Evolutionary conservation across 805 yeast species (phyloP), one percentile per base, ranked within the genome.

Genomic region (Nakazawaea anatomiae): DNA sequence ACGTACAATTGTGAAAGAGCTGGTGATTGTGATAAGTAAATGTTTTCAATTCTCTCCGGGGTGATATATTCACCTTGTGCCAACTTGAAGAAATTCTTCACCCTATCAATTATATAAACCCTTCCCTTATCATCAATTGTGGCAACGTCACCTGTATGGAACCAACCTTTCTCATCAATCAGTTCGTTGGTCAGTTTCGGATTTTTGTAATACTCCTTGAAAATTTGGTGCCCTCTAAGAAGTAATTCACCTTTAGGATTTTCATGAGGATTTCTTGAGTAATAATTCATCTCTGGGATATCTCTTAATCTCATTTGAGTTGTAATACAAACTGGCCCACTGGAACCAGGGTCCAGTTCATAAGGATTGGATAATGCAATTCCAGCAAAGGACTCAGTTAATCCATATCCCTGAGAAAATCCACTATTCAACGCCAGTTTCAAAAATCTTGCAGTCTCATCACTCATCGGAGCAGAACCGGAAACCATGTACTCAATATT

Each of bases 381-480:
- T 4, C 83, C 85, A 1, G 85, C 87, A 58, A 82, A 76, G 12
- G 83, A 72, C 63, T 83, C 89, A 5, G 87, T 82, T 54, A 80
- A 67, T 4, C 88, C 87, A 63, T 80, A 80, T 12, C 84, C 84
- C 58, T 78, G 81, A 10, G 67, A 54, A 54, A 79, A 54, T 29
- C 76, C 77, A 68, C 59, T 27, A 27, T 51, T 43, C 64, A 86
- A 72, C 1, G 82, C 73, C n/a, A 82, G 81, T 59, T 81, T 76
- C 57, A 86, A 65, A 60, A 83, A 85, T 52, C 70, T 67, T 42
- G 82, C 69, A 1, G 89, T 81, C 44, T 77, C 83, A n/a, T 76
- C 73, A 29, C 87, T 71, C 55, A 86, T 72, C 31, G 92, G 92
- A 3, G 92, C 90, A 39, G 87, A 82, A 32, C 92, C 88, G 32